phyloP scores from a whole-genome alignment of 2,329 filamentous ascomycete species.

The Alternaria alternata region DNA sequence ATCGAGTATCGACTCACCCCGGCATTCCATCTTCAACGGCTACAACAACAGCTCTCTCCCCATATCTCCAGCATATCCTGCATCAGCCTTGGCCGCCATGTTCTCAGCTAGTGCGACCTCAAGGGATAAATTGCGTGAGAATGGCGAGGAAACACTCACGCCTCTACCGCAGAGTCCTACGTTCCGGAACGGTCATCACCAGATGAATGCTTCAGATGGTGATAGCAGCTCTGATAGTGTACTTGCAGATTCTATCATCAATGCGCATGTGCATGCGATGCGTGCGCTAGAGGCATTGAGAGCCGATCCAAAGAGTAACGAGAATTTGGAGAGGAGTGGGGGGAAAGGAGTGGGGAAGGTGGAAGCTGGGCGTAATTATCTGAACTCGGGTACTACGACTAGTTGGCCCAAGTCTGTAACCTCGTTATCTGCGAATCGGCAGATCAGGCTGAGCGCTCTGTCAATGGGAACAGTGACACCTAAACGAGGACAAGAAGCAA shows the following conservation, averaged over 20 bases:
- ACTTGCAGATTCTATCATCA: conserved; percentile 39
- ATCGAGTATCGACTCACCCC: conserved; percentile 28
- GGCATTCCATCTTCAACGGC: conserved; percentile 24
- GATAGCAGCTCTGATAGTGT: conserved; percentile 24
- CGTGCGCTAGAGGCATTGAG: conserved; percentile 34
- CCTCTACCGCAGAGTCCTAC: neutral
- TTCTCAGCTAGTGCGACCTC: neutral
- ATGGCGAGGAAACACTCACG: neutral
- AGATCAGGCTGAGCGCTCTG: conserved; percentile 25
- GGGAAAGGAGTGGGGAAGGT: neutral
- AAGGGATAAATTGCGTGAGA: neutral
- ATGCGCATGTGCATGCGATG: conserved; percentile 42
- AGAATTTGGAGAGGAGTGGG: neutral
- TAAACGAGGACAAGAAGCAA: neutral
- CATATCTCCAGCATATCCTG: conserved; percentile 2
- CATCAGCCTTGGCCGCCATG: neutral
- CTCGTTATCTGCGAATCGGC: conserved; percentile 27
- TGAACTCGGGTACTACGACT: conserved; percentile 4
- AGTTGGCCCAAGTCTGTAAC: conserved; percentile 18
- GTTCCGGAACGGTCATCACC: conserved; percentile 13
- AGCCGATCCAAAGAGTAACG: conserved; percentile 19
- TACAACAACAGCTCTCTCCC: conserved; percentile 11
- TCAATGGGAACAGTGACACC: neutral
- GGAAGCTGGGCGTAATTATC: conserved; percentile 8
- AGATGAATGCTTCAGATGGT: conserved; percentile 14